phyloP scores from a whole-genome alignment of 2,329 filamentous ascomycete species.

The Aspergillus transmontanensis region DNA sequence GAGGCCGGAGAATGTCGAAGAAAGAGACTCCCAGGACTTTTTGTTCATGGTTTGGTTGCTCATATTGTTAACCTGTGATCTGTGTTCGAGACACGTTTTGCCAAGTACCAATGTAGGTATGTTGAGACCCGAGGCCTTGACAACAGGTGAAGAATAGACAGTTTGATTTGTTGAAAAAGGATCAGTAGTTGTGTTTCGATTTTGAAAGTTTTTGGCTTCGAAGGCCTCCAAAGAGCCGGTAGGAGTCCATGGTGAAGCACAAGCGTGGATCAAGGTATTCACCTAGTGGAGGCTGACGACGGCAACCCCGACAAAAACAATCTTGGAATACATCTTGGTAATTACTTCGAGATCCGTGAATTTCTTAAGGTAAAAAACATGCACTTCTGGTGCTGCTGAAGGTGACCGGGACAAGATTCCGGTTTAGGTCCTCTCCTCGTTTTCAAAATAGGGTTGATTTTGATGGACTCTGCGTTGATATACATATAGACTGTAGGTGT shows the following conservation, averaged over 20 bases:
- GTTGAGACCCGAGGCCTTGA: constrained; percentile 2
- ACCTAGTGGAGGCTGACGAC: constrained; percentile 32
- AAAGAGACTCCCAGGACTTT: constrained; percentile 41
- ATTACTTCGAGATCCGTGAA: constrained; percentile 16
- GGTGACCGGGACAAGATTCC: constrained; percentile 1
- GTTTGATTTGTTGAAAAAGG: constrained; percentile 10
- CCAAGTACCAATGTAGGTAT: background rate
- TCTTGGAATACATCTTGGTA: constrained; percentile 28
- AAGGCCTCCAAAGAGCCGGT: constrained; percentile 32
- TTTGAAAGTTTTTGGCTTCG: constrained; percentile 29
- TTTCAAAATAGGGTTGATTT: constrained; percentile 11
- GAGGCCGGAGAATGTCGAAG: constrained; percentile 39
- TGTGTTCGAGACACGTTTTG: constrained; percentile 1
- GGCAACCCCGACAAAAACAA: constrained; percentile 25
- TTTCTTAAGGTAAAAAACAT: constrained; percentile 11
- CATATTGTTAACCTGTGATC: constrained; percentile 27
- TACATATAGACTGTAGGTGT: constrained; percentile 26
- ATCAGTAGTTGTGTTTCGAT: constrained; percentile 12
- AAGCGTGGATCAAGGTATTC: constrained; percentile 25
- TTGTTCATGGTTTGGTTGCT: constrained; percentile 27
- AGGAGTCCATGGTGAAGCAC: constrained; percentile 35
- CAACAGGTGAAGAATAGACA: constrained; percentile 3
- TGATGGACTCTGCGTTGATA: constrained; percentile 17
- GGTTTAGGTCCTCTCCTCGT: constrained; percentile 9
- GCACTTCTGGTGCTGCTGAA: constrained; percentile 8